Evolutionary conservation across 345 rosid genomes (phyloP), one percentile per base, ranked within the genome.

Genomic region (Rhodomyrtus tomentosa): DNA sequence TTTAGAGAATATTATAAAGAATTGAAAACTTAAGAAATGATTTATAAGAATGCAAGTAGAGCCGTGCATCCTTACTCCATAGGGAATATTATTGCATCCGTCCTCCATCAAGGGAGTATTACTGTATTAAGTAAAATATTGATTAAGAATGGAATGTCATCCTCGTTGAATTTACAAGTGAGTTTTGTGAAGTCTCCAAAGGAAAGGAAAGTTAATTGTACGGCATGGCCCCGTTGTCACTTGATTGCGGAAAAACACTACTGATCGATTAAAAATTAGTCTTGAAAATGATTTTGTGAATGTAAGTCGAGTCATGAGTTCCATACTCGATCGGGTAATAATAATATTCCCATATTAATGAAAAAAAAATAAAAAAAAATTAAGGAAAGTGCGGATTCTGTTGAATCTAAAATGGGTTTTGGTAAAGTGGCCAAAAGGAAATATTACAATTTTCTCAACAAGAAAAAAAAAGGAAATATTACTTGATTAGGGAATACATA

Each of bases 161-260:
- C 29, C 36, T 27, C 27, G 0, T 1, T 27, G 4, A 58, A 58
- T 58, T 36, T 58, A 27, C 4, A 12, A 27, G 6, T 6, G 29
- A 20, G 36, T 27, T 27, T 58, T 9, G 72, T 27, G 3, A 27
- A 58, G 20, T 13, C 18, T 8, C 1, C 36, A 12, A 27, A 7
- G 14, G 2, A 56, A 27, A 58, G 3, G 18, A 8, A 36, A 20
- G 42, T 16, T 21, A 18, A 32, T 16, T 36, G 32, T 9, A 62
- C 12, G 6, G n/a, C n/a, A 2, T 2, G 10, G 20, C 9, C 3
- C 9, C 5, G 0, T 16, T 16, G 74, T 36, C 2, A 68, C 21
- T 36, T 18, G 45, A 36, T 36, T 32, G 0, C 0, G 0, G 0
- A 32, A 48, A 48, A 49, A 9, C 7, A 3, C 21, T 18, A 4